A percentile compares a stretch with the other conserved stretches of the same genome.
phyloP scores from a whole-genome alignment of 1,284 basidiomycete genomes.

The Trichosporon coremiiforme region DNA sequence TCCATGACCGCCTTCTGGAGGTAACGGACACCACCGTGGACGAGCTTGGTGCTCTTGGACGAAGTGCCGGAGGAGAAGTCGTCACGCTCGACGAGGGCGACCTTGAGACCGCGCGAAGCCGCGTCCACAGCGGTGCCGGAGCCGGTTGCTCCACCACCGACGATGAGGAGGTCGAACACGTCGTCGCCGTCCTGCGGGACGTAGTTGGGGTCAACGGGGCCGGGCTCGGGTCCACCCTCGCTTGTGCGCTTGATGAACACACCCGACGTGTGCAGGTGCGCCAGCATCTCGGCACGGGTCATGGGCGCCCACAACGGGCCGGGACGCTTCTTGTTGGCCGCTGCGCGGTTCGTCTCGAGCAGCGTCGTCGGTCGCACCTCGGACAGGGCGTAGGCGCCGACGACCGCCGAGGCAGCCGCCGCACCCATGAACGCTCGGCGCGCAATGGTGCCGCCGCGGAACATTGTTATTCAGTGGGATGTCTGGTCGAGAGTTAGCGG shows the following conservation, averaged over 20 bases:
- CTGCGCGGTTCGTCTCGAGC: conserved; percentile 28
- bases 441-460: conserved; percentile 34
- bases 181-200: conserved; percentile 57
- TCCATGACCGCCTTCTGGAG: conserved; percentile 95
- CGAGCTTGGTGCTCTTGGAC: conserved; percentile 95
- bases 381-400: conserved; percentile 35
- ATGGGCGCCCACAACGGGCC: conserved; percentile 59
- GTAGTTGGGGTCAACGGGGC: conserved; percentile 21
- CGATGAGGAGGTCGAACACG: conserved; percentile 81
- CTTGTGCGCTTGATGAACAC: conserved; percentile 45
- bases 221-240: conserved; percentile 44
- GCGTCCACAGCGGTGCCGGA: conserved; percentile 94
- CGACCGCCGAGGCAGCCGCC: conserved; percentile 37
- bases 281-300: conserved; percentile 57
- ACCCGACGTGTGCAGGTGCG: conserved; percentile 56
- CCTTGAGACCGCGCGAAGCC: conserved; percentile 84
- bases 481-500: not conserved
- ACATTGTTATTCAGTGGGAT: conserved; percentile 34
- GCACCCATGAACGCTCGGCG: conserved; percentile 35
- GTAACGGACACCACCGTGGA: conserved; percentile 96
- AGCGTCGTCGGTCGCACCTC: conserved; percentile 26
- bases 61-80: conserved; percentile 93
- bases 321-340: conserved; percentile 50
- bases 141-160: conserved; percentile 89
- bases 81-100: conserved; percentile 89